Conservation (phyloP, 257 asterid genomes). For the Verbena officinalis region DNA sequence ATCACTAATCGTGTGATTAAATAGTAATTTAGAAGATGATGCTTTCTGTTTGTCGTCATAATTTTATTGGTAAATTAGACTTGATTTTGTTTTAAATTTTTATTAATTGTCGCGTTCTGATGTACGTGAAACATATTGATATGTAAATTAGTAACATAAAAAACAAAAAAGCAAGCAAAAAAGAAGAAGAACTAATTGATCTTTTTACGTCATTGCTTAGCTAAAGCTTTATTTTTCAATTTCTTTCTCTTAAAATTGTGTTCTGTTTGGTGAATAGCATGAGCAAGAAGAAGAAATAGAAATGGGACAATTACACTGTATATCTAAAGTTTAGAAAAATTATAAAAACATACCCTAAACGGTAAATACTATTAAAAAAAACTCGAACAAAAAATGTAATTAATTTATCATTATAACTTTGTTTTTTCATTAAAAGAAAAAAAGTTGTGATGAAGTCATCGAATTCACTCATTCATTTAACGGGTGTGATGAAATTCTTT, state of each 20-base stretch:
- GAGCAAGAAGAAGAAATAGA: background rate
- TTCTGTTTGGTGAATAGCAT: background rate
- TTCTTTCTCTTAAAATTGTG: background rate
- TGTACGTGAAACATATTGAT: conserved; percentile 23
- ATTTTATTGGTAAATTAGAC: background rate
- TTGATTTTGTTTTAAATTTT: too few species aligned
- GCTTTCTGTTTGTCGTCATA: too few species aligned
- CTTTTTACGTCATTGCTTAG: conserved; percentile 38
- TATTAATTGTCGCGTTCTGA: too few species aligned
- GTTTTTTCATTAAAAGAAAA: too few species aligned
- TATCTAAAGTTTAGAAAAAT: too few species aligned
- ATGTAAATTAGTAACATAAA: background rate
- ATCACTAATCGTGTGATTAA: background rate
- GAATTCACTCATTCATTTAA: too few species aligned
- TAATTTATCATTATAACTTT: too few species aligned
- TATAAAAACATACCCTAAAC: too few species aligned
- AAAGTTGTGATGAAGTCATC: too few species aligned
- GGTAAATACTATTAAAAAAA: too few species aligned
- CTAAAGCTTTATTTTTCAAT: conserved; percentile 8
- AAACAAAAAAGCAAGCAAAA: background rate
- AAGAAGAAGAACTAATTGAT: background rate
- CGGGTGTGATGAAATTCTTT: too few species aligned
- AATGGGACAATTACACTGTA: background rate
- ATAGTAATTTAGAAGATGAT: background rate
- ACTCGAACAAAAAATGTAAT: too few species aligned